Base-by-base conservation (phyloP, 1,139 yeast species). In the Geotrichum aggregatum region DNA sequence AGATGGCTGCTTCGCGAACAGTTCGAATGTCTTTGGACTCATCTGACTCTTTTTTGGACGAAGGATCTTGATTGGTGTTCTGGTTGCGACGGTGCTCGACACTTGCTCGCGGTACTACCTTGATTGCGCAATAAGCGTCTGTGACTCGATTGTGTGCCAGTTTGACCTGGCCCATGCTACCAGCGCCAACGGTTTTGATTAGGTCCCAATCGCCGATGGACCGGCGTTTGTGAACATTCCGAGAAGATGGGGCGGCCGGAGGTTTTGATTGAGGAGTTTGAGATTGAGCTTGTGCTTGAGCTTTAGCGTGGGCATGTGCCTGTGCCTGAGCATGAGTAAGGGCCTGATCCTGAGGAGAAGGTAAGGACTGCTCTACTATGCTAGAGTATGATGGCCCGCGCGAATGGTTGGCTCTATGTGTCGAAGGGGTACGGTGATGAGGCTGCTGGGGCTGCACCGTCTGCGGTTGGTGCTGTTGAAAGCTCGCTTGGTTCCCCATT, bases 161-260 rank as follows among this genome's bases (percentile, higher is more conserved):
- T 69, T 94, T 94, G 49, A 92, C 99, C 68, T 92, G 95, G 54
- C 99, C 99, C 98, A 94, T 92, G 1, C 96, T 87, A 2, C 99
- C 98, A 3, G 98, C 96, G 48, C 99, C 99, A 47, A 92, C 87
- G 0, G 97, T 89, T 67, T 89, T 89, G 56, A 88, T 78, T 62
- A 92, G 91, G 63, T 87, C 95, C 98, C 98, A 92, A 61, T 94
- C 97, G 16, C 98, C 99, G 52, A 92, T 84, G 4, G 96, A 79
- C 58, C 85, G 84, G 59, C 98, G 79, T 66, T 89, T 69, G 21
- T 60, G 63, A 13, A 52, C 51, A 28, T 44, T 44, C 7, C 44
- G 36, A 3, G 44, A 41, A 8, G 44, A 41, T 4, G 44, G 35
- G 6, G 44, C 44, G 10, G 44, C 33, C 3, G 44, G 44, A 16